phyloP scores from a whole-genome alignment of 2,329 filamentous ascomycete species.

The Claviceps humidiphila region DNA sequence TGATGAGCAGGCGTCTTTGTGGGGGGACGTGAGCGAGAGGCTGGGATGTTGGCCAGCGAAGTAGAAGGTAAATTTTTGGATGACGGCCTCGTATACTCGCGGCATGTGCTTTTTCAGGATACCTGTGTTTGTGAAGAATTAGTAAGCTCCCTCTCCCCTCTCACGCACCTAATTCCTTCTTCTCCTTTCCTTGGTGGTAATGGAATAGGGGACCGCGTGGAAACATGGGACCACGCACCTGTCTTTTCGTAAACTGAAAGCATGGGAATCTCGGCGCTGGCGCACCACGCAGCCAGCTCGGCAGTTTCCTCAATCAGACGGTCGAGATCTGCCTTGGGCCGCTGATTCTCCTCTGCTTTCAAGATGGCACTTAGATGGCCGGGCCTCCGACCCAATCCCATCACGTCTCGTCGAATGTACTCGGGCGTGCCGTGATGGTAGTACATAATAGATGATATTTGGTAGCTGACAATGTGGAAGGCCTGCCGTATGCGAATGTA shows the following conservation, averaged over 20 bases:
- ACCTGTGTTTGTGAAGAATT: constrained; percentile 37
- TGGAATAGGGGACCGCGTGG: neutral
- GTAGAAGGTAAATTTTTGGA: constrained; percentile 71
- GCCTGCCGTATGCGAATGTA: constrained; percentile 72
- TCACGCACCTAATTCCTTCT: neutral
- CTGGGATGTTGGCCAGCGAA: constrained; percentile 65
- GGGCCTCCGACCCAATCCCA: constrained; percentile 58
- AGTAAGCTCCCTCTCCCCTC: neutral
- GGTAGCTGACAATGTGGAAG: constrained; percentile 66
- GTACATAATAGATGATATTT: constrained; percentile 68
- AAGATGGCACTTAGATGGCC: constrained; percentile 81
- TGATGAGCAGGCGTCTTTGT: constrained; percentile 24
- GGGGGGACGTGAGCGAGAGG: constrained; percentile 42
- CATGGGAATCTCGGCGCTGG: constrained; percentile 73
- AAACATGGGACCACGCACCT: constrained; percentile 38
- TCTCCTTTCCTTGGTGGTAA: neutral
- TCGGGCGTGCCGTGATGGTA: constrained; percentile 95
- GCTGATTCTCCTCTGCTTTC: constrained; percentile 55
- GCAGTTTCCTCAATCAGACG: constrained; percentile 79
- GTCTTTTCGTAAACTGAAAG: constrained; percentile 87
- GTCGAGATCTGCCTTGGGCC: constrained; percentile 63
- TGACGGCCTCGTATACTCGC: constrained; percentile 68
- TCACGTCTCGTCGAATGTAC: constrained; percentile 79
- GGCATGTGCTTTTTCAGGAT: constrained; percentile 80
- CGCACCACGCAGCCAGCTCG: constrained; percentile 87